Conservation (phyloP, 768 basidiomycete species). For the Leccinum truebloodii region DNA sequence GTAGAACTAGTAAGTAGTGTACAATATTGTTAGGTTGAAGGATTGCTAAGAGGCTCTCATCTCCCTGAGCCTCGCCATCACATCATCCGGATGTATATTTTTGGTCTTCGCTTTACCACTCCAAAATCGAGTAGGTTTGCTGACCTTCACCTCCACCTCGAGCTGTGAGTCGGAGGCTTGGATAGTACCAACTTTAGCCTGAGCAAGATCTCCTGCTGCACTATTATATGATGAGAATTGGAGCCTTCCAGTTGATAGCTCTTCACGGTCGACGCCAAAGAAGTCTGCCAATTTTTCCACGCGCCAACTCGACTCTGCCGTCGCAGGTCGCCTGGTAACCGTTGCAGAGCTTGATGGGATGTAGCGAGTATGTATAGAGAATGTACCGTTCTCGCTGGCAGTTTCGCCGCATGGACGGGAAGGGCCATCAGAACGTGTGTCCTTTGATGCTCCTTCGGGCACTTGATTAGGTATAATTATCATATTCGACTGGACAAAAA, state of each 20-base stretch:
- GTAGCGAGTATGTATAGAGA: not conserved
- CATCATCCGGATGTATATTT: constrained; percentile 42
- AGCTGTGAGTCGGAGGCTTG: constrained; percentile 6
- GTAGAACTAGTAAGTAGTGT: no score
- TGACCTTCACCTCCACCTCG: constrained; percentile 42
- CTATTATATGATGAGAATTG: not conserved
- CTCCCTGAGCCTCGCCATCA: constrained; percentile 45
- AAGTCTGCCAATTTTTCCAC: constrained; percentile 17
- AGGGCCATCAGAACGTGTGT: not conserved
- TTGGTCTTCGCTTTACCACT: constrained; percentile 32
- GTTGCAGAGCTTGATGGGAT: not conserved
- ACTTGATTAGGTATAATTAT: not conserved
- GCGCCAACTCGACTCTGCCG: constrained; percentile 10
- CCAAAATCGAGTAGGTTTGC: constrained; percentile 42
- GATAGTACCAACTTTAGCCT: not conserved
- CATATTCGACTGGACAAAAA: not conserved
- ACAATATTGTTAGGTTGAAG: not conserved
- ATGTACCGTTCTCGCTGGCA: not conserved
- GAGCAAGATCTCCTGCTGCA: constrained; percentile 7
- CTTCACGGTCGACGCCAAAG: constrained; percentile 16
- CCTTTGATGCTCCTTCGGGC: not conserved
- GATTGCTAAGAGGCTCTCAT: constrained; percentile 34
- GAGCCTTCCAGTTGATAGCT: not conserved
- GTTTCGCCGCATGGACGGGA: constrained; percentile 1
- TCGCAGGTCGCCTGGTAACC: constrained; percentile 1